Evolutionary conservation across 148 eudicot species (phyloP).

Genomic region (Heliamphora exappendiculata): DNA sequence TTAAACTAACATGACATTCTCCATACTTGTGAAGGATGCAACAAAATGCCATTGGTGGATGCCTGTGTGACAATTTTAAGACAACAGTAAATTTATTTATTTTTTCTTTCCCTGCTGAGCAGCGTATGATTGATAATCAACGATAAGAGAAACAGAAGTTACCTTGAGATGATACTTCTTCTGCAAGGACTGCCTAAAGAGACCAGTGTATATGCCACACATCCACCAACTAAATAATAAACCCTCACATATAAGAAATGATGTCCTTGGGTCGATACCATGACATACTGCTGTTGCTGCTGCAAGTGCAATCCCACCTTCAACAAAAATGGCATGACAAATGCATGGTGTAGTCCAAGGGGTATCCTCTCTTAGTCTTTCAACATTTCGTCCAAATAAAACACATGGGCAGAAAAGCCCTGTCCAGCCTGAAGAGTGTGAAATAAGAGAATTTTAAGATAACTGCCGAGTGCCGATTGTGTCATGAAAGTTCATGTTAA

Average conservation of each 20-base stretch:
- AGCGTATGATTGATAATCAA: background rate
- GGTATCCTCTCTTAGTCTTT: constrained; percentile 62
- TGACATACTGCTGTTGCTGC: constrained; percentile 56
- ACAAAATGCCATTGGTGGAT: background rate
- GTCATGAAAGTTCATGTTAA: background rate
- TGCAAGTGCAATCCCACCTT: constrained; percentile 82
- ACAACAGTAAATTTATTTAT: background rate
- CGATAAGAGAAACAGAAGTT: background rate
- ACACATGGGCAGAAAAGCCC: constrained; percentile 94
- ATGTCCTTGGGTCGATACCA: constrained; percentile 75
- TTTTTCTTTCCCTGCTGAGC: no score
- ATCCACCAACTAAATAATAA: constrained; percentile 80
- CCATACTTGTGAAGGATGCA: background rate
- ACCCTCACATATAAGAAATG: constrained; percentile 66
- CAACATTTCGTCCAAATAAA: constrained; percentile 75
- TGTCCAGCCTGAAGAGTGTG: constrained; percentile 51
- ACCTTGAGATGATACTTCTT: constrained; percentile 91
- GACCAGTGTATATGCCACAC: constrained; percentile 80
- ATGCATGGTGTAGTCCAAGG: constrained; percentile 71
- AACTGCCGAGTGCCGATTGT: background rate
- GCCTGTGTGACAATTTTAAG: background rate
- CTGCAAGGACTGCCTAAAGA: constrained; percentile 59
- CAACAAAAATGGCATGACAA: constrained; percentile 71
- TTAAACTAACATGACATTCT: background rate
- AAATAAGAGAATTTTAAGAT: constrained; percentile 3